phyloP scores from a whole-genome alignment of 805 yeast genomes.

The Scheffersomyces ergatensis region DNA sequence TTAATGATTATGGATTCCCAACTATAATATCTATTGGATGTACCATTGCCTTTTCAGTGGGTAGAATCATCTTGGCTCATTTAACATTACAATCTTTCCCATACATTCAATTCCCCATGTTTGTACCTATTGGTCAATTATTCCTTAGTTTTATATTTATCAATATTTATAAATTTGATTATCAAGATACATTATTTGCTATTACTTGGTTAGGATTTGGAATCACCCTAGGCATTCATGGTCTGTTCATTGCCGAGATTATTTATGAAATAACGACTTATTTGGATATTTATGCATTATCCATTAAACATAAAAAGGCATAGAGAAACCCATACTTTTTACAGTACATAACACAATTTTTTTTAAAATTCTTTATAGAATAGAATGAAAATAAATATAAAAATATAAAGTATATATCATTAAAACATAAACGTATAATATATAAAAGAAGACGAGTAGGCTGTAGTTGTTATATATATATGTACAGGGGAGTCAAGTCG shows the following conservation, averaged over 20 bases:
- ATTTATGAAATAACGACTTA: constrained; percentile 76
- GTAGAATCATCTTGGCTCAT: constrained; percentile 85
- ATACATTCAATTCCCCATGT: constrained; percentile 63
- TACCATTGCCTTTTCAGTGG: constrained; percentile 81
- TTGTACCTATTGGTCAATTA: constrained; percentile 57
- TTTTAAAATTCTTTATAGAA: too few species aligned
- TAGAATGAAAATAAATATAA: too few species aligned
- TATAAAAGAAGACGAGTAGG: too few species aligned
- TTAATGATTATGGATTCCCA: constrained; percentile 49
- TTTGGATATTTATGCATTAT: constrained; percentile 81
- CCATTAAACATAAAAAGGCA: constrained; percentile 74
- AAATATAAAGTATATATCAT: too few species aligned
- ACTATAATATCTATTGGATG: constrained; percentile 69
- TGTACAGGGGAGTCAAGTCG: background rate
- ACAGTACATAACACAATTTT: too few species aligned
- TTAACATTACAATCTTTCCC: constrained; percentile 82
- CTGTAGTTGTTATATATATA: background rate
- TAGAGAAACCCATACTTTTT: too few species aligned
- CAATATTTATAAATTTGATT: constrained; percentile 33
- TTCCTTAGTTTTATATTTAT: constrained; percentile 32
- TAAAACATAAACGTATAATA: too few species aligned
- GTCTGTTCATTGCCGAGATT: constrained; percentile 71
- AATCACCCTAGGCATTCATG: constrained; percentile 63
- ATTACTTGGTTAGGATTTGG: constrained; percentile 68
- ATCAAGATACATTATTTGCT: constrained; percentile 44